Evolutionary conservation across 2,329 filamentous ascomycete genomes (phyloP), one percentile per base, ranked within the genome.

Genomic region (Sporothrix dimorphospora): DNA sequence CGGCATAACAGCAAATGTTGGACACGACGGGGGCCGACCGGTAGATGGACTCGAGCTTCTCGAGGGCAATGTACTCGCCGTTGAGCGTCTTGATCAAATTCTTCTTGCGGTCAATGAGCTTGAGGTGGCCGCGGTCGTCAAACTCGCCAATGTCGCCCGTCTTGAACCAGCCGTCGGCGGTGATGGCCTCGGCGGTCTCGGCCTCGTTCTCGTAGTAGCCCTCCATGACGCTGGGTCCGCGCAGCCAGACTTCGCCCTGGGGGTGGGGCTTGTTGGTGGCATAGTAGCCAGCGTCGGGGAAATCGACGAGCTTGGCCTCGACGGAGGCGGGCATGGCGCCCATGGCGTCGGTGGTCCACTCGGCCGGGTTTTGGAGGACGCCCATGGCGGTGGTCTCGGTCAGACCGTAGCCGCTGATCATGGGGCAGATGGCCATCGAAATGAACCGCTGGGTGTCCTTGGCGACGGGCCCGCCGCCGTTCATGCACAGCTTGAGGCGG

Each of bases 171-270:
- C 91, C 91, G 76, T 93, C 93, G 1, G 86, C 83, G 0, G 90
- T 90, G 75, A 94, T 87, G 1, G 91, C 84, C 76, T 90, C 90
- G 57, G 85, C 84, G 40, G 92, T 96, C 83, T 96, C 92, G 80
- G 92, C 86, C 63, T 91, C 89, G 77, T 96, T 92, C 73, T 95
- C 84, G 78, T 91, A 92, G 82, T 97, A 97, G 59, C 89, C 90
- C 8, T 86, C 82, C 72, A 91, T 88, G 68, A 97, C 90, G 73
- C 88, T 86, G 45, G 86, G 87, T 34, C 94, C 94, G 63, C 93
- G 91, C 77, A 97, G 94, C 91, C 91, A 95, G 79, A 97, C 91
- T 81, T 97, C 93, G 77, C 93, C 93, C 81, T 96, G 93, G 0
- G 92, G 90, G 75, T 87, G 84, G 24, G 93, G 93, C 75, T 89